Evolutionary conservation across 2,329 filamentous ascomycete genomes (phyloP), one percentile per base, ranked within the genome.

Genomic region (Diaporthe nobilis): DNA sequence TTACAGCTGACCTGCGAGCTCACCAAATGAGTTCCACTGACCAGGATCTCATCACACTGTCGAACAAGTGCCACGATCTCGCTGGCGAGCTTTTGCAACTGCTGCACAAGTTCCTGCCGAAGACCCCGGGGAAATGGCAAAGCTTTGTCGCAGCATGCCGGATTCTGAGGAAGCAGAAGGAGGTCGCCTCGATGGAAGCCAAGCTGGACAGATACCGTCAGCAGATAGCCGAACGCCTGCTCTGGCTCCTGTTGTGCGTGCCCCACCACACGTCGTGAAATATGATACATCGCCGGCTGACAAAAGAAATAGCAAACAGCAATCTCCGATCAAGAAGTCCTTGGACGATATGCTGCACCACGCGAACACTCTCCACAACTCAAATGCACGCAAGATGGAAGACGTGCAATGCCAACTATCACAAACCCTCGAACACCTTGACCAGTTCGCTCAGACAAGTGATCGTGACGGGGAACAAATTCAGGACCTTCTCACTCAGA

Each of bases 71-170:
- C 68, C 42, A 71, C 6, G 10, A 49, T 44, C 53, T 71, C 10
- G 49, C 68, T 12, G 20, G 25, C 6, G 53, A 71, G 20, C 53
- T 60, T 2, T 37, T 71, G 9, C 68, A 71, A 39, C 25, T 71
- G 20, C 31, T 71, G 12, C 39, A 71, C n/a, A 60, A 37, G 39
- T 60, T 71, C 6, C 20, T 71, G 3, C 68, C 68, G 9, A 71
- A 71, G 22, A 37, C 25, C 20, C 68, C 68, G 2, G 53, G 53
- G 31, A 58, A 49, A 60, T 71, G 68, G 68, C 53, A 71, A 37
- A 71, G 68, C 25, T 71, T 71, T n/a, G 68, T 60, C 4, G 53
- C 53, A 60, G 28, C 68, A 47, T 71, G 68, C 28, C 68, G 55
- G 20, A 60, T 60, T 20, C 6, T 71, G 20, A 60, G 68, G 22